A percentile compares a stretch with the other conserved stretches of the same genome.
These are phyloP conservation scores for Arbutus unedo DNA, from an alignment of 148 eudicot species.

Conservation along the genomic window DNA sequence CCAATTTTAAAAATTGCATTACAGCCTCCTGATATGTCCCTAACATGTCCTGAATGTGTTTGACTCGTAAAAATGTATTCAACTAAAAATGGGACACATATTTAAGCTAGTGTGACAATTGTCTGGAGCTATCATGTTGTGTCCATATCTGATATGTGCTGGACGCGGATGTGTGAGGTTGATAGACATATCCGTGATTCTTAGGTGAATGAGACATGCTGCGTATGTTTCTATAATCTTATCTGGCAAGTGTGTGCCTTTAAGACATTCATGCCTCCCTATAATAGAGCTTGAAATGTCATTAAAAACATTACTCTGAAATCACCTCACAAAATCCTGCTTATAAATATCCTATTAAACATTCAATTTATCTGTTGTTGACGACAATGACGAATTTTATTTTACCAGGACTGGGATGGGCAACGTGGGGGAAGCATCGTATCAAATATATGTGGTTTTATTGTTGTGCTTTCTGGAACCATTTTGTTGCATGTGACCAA, in stretches of 20 bases:
- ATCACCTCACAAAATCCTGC: background rate
- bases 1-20: background rate
- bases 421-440: slow-evolving; percentile 42
- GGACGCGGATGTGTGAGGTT: background rate
- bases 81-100: background rate
- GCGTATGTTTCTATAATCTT: background rate
- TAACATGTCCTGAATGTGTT: background rate
- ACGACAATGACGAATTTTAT: background rate
- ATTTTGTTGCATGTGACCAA: slow-evolving; percentile 54
- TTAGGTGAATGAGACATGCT: background rate
- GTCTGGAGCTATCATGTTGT: background rate
- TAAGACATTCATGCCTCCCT: background rate
- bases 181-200: background rate
- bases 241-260: background rate
- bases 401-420: slow-evolving; percentile 59
- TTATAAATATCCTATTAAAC: background rate
- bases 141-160: background rate
- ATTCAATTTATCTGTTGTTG: background rate
- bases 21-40: background rate
- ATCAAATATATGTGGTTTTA: slow-evolving; percentile 60
- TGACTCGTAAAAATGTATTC: background rate
- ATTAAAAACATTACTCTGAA: background rate
- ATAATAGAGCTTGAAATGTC: background rate
- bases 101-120: background rate
- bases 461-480: slow-evolving; percentile 56